A percentile compares a stretch with the other conserved stretches of the same genome.
Conservation (phyloP, 129 eudicot species). For the Apium graveolens region DNA sequence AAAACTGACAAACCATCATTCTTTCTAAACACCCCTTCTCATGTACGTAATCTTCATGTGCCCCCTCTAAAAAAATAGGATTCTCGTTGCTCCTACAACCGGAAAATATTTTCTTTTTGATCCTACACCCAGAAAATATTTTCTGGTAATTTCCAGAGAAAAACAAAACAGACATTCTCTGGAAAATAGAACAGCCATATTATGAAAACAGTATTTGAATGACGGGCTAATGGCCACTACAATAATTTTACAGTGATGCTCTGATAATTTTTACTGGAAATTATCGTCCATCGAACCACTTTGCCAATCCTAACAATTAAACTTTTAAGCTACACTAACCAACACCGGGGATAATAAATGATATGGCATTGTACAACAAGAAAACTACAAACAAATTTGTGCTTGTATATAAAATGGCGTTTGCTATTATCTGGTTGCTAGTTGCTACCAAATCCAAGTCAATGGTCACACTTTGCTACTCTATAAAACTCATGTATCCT, state of each 20-base stretch:
- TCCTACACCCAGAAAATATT: no score
- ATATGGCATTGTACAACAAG: slow-evolving; percentile 3
- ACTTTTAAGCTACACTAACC: neutral
- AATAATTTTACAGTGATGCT: neutral
- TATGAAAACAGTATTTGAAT: neutral
- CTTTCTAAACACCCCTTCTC: no score
- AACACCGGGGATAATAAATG: neutral
- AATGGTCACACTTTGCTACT: slow-evolving; percentile 6
- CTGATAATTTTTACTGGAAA: neutral
- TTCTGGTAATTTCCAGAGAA: neutral
- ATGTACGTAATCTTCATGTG: no score
- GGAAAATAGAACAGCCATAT: no score
- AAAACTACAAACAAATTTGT: neutral
- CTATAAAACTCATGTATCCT: neutral
- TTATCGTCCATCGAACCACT: neutral
- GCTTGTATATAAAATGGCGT: neutral
- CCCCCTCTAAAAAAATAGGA: neutral
- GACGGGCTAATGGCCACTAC: neutral
- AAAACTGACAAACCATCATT: no score
- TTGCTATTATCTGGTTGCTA: slow-evolving; percentile 6
- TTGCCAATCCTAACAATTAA: neutral
- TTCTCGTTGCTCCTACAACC: neutral
- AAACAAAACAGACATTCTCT: no score
- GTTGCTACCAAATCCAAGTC: slow-evolving; percentile 1
- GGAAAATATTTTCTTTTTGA: neutral